Conservation (phyloP, 2,329 filamentous ascomycete species). For the Arthroderma sp. region DNA sequence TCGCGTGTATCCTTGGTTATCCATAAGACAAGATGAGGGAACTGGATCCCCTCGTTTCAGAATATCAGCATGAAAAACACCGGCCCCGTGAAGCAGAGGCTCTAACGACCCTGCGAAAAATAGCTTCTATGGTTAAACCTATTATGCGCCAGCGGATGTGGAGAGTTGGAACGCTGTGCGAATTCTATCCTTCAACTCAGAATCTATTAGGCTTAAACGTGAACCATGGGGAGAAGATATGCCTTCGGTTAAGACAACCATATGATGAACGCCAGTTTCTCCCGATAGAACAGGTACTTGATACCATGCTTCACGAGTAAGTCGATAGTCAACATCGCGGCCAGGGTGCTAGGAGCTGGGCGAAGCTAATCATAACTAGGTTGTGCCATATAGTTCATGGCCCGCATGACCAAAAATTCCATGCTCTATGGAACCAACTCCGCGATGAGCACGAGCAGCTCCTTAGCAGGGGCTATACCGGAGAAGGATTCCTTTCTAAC, state of each 20-base stretch:
- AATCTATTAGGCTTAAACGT: constrained; percentile 73
- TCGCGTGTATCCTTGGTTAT: background rate
- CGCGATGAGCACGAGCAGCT: constrained; percentile 73
- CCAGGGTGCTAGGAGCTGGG: background rate
- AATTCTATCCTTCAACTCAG: constrained; percentile 68
- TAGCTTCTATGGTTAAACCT: constrained; percentile 82
- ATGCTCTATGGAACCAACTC: constrained; percentile 78
- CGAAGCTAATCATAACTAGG: constrained; percentile 22
- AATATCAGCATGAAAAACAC: constrained; percentile 43
- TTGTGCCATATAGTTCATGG: constrained; percentile 78
- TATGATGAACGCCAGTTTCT: constrained; percentile 65
- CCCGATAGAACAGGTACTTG: constrained; percentile 64
- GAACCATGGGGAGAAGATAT: constrained; percentile 65
- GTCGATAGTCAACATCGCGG: constrained; percentile 13
- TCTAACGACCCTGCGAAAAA: constrained; percentile 55
- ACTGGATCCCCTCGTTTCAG: constrained; percentile 37
- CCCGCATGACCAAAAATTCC: constrained; percentile 70
- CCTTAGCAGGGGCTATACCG: constrained; percentile 70
- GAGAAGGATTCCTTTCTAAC: constrained; percentile 71
- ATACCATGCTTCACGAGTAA: constrained; percentile 84
- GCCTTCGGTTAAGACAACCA: constrained; percentile 66
- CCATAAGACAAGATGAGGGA: constrained; percentile 24
- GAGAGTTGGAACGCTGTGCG: constrained; percentile 65
- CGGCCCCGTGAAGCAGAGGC: constrained; percentile 41
- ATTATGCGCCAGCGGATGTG: constrained; percentile 82